Percentiles rank a stretch among this genome's conserved stretches.
These are phyloP conservation scores for Panicum virgatum DNA, from an alignment of 202 grass and related monocot species.

Conservation along the genomic window DNA sequence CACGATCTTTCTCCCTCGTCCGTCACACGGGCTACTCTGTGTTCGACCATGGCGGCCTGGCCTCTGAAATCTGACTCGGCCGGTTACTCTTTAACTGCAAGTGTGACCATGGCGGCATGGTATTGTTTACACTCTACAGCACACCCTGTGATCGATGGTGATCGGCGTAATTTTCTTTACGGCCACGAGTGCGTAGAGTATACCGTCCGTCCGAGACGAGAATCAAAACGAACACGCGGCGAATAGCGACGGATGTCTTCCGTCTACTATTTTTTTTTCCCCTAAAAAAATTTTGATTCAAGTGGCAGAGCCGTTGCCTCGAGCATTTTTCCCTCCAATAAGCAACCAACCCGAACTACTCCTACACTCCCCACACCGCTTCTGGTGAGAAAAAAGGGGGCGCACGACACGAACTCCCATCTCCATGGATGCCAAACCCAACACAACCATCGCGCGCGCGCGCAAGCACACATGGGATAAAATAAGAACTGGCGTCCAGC, in stretches of 20 bases:
- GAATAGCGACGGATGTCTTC: not conserved
- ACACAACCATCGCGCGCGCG: slow-evolving; percentile 19
- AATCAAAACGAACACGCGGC: slow-evolving; percentile 28
- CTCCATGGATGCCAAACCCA: slow-evolving; percentile 32
- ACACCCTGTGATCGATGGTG: not conserved
- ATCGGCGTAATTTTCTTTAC: not conserved
- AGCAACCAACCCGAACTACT: slow-evolving; percentile 76
- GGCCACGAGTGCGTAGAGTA: not conserved
- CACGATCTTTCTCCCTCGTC: slow-evolving; percentile 51
- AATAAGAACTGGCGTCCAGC: slow-evolving; percentile 19
- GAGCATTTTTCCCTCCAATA: slow-evolving; percentile 55
- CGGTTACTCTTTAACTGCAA: not conserved
- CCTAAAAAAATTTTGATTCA: not conserved
- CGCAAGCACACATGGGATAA: not conserved
- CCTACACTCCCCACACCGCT: slow-evolving; percentile 56
- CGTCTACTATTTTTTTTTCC: not conserved
- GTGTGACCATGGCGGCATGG: too few species aligned
- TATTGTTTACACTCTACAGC: not conserved
- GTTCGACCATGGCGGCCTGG: not conserved
- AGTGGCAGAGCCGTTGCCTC: slow-evolving; percentile 30
- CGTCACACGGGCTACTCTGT: not conserved
- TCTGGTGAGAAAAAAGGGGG: slow-evolving; percentile 75
- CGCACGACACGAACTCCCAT: slow-evolving; percentile 32
- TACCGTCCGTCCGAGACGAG: not conserved
- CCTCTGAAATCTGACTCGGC: not conserved